Percentiles rank a stretch among this genome's conserved stretches.
These are phyloP conservation scores for Vanrija humicola DNA, from an alignment of 1,284 basidiomycete species.

Conservation along the genomic window DNA sequence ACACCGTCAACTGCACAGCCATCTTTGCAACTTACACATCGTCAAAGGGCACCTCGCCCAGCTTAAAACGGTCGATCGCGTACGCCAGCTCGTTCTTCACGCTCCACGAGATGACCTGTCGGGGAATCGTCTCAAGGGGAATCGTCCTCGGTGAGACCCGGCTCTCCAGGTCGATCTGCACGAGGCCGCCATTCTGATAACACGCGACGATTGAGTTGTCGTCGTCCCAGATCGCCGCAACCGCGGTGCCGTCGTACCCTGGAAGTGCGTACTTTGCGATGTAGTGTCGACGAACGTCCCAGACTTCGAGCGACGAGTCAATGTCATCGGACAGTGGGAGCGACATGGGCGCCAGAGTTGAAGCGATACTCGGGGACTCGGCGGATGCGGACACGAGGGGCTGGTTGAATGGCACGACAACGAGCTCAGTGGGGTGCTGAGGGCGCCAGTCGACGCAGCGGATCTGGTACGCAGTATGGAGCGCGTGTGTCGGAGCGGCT, in stretches of 20 bases:
- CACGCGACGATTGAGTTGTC: slow-evolving; percentile 70
- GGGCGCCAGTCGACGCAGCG: slow-evolving; percentile 75
- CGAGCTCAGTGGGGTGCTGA: slow-evolving; percentile 72
- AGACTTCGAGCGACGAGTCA: slow-evolving; percentile 63
- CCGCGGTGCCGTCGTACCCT: slow-evolving; percentile 26
- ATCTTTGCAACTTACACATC: slow-evolving; percentile 60
- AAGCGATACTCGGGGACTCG: neutral
- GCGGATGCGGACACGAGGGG: slow-evolving; percentile 5
- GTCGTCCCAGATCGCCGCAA: slow-evolving; percentile 66
- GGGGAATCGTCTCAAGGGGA: slow-evolving; percentile 65
- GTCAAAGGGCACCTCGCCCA: slow-evolving; percentile 76
- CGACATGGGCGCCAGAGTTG: slow-evolving; percentile 7
- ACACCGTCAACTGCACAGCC: neutral
- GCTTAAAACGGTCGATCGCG: slow-evolving; percentile 58
- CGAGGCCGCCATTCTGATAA: slow-evolving; percentile 72
- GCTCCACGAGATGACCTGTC: slow-evolving; percentile 67
- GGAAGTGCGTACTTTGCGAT: slow-evolving; percentile 73
- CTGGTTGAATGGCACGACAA: slow-evolving; percentile 41
- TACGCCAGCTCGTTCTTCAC: slow-evolving; percentile 66
- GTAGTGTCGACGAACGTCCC: slow-evolving; percentile 78
- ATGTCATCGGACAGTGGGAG: slow-evolving; percentile 22
- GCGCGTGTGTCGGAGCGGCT: slow-evolving; percentile 60
- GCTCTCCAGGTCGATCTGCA: slow-evolving; percentile 63
- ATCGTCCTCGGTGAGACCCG: slow-evolving; percentile 17
- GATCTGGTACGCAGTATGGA: slow-evolving; percentile 71